Evolutionary conservation across 208 protist genomes (phyloP), one percentile per base, ranked within the genome.

Genomic region (Trypanosoma melophagium): DNA sequence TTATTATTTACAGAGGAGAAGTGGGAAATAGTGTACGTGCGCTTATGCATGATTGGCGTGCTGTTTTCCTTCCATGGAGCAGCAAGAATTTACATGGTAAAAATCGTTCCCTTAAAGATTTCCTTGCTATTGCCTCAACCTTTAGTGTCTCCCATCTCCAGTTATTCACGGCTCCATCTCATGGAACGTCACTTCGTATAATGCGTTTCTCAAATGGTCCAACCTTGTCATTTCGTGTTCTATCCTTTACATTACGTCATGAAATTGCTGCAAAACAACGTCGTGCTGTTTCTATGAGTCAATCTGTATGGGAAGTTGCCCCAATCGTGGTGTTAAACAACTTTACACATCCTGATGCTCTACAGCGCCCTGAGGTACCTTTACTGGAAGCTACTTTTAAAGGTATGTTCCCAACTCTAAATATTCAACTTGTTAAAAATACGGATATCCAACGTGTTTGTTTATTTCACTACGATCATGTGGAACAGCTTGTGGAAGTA

Each of bases 251-350:
- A n/a, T 75, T 95, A 53, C 77, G 85, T 60, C 77, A 84, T 61
- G 93, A 97, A 40, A 83, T 97, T 60, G 65, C 87, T 17, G 80
- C 87, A 13, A 73, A 80, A 56, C 87, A 94, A 72, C 89, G 89
- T 12, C 84, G 88, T 0, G 81, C 83, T n/a, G 73, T 73, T 7
- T 62, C 78, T 45, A 53, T 95, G 13, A 74, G 80, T 56, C 67
- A 78, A 9, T 68, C 81, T 7, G 81, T 90, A 47, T 97, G 85
- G 84, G 80, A 93, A 4, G 81, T 87, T n/a, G 81, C 93, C 10
- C 93, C 93, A 19, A 86, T 97, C 53, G 89, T 96, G 10, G 86
- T 96, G 54, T 77, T 97, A n/a, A 97, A 96, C 72, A 94, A 97
- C 79, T 97, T 97, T 68, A 86, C 81, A 2, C 83, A 92, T 64